Conservation (phyloP, 2,329 filamentous ascomycete genomes). For the Stylonectria norvegica region DNA sequence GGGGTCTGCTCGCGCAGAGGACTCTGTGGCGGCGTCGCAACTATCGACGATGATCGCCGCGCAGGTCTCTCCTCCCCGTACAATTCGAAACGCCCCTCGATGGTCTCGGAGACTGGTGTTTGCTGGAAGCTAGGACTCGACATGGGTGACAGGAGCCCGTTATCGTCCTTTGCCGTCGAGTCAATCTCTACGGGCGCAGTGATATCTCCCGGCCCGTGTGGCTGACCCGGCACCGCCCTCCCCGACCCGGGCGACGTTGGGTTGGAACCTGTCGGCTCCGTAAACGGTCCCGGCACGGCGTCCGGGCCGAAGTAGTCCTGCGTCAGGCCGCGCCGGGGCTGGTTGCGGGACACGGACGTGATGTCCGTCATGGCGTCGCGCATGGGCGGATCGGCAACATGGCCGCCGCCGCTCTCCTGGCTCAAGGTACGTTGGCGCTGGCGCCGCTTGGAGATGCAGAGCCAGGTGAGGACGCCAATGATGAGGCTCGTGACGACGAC, state of each 20-base stretch:
- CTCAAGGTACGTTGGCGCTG: constrained; percentile 19
- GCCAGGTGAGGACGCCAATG: constrained; percentile 44
- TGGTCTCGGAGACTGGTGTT: constrained; percentile 25
- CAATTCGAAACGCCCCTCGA: constrained; percentile 41
- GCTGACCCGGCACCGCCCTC: constrained; percentile 42
- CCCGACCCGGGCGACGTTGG: constrained; percentile 31
- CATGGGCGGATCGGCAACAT: constrained; percentile 7
- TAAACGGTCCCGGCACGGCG: constrained; percentile 46
- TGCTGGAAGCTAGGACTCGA: constrained; percentile 18
- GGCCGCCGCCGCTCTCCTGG: constrained; percentile 16
- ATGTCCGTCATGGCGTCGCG: constrained; percentile 34
- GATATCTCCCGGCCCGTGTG: constrained; percentile 49
- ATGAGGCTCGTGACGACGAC: constrained; percentile 42
- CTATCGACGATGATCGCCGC: constrained; percentile 19
- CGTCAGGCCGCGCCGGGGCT: constrained; percentile 30
- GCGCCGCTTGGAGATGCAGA: constrained; percentile 43
- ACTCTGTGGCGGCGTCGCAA: constrained; percentile 25
- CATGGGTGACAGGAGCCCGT: constrained; percentile 16
- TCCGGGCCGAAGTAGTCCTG: constrained; percentile 45
- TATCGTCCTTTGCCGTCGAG: constrained; percentile 25
- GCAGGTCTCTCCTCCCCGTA: constrained; percentile 35
- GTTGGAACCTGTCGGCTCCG: constrained; percentile 31
- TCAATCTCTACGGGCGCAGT: constrained; percentile 54
- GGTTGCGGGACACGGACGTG: constrained; percentile 21
- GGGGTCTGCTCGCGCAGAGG: constrained; percentile 8